Conservation (phyloP, 2,329 filamentous ascomycete genomes). For the Xylaria sp. region DNA sequence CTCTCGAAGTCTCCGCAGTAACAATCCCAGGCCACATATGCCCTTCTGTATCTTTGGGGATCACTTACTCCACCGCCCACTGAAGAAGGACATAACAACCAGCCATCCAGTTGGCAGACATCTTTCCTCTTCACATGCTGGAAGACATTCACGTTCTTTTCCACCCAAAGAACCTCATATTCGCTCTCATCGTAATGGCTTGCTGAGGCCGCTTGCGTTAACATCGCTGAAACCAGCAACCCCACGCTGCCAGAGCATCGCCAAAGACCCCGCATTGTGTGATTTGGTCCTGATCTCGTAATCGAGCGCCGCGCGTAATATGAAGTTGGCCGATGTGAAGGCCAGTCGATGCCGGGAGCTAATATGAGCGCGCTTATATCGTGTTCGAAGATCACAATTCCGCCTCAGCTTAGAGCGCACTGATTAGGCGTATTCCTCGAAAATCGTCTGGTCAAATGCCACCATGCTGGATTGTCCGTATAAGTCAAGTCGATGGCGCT, state of each 20-base stretch:
- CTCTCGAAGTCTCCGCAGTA: background rate
- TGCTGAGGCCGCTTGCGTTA: constrained; percentile 30
- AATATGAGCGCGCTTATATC: background rate
- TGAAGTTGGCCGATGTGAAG: background rate
- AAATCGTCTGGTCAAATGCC: background rate
- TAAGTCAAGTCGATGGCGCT: background rate
- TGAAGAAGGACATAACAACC: constrained; percentile 43
- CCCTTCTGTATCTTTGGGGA: background rate
- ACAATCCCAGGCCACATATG: background rate
- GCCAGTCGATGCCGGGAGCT: too few species aligned
- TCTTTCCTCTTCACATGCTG: constrained; percentile 46
- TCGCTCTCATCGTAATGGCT: constrained; percentile 25
- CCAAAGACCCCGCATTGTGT: constrained; percentile 41
- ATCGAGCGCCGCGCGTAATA: background rate
- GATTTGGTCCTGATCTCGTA: constrained; percentile 14
- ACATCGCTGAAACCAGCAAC: constrained; percentile 36
- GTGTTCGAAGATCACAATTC: constrained; percentile 2
- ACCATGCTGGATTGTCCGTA: constrained; percentile 3
- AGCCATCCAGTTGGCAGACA: constrained; percentile 40
- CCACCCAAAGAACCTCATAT: constrained; percentile 43
- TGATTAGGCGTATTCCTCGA: constrained; percentile 2
- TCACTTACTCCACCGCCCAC: constrained; percentile 51
- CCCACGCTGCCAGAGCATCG: constrained; percentile 34
- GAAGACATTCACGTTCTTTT: constrained; percentile 43
- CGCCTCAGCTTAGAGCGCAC: background rate